Percentiles rank a stretch among this genome's conserved stretches.
Conservation (phyloP, 2,329 filamentous ascomycete genomes). For the Plectosphaerella sp. region DNA sequence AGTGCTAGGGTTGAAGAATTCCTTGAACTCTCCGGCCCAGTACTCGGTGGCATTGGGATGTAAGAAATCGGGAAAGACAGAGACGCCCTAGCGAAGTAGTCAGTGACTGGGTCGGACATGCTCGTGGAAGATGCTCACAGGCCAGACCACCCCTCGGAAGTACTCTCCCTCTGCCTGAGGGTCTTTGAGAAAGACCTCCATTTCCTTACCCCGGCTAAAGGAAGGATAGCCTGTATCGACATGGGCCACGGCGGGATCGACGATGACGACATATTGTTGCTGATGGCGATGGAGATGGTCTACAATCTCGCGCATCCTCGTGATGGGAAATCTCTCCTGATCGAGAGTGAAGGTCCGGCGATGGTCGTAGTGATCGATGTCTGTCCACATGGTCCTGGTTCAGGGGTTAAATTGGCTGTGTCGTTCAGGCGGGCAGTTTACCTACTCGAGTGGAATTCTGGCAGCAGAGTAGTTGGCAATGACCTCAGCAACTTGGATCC, state of each 20-base stretch:
- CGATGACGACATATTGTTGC: slow-evolving; percentile 70
- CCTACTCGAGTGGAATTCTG: slow-evolving; percentile 60
- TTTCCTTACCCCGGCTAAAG: slow-evolving; percentile 52
- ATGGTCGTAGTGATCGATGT: slow-evolving; percentile 66
- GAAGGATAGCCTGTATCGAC: slow-evolving; percentile 51
- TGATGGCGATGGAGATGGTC: slow-evolving; percentile 56
- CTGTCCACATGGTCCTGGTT: slow-evolving; percentile 31
- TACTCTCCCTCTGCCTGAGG: slow-evolving; percentile 47
- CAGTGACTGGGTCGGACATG: background rate
- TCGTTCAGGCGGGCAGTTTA: background rate
- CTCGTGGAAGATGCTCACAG: slow-evolving; percentile 20
- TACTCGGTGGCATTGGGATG: slow-evolving; percentile 56
- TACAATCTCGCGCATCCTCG: slow-evolving; percentile 56
- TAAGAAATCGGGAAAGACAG: slow-evolving; percentile 75
- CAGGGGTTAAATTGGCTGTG: background rate
- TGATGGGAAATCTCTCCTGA: slow-evolving; percentile 48
- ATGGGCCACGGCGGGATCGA: slow-evolving; percentile 61
- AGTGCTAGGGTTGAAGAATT: slow-evolving; percentile 57
- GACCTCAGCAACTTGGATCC: slow-evolving; percentile 62
- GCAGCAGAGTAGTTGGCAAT: slow-evolving; percentile 59
- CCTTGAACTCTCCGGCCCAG: slow-evolving; percentile 64
- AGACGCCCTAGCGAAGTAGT: slow-evolving; percentile 43
- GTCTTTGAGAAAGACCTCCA: slow-evolving; percentile 7
- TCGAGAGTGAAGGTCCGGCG: slow-evolving; percentile 62
- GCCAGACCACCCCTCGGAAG: slow-evolving; percentile 66